A percentile compares a stretch with the other conserved stretches of the same genome.
Conservation (phyloP, 768 basidiomycete species). For the Nevesoporus exiguus region DNA sequence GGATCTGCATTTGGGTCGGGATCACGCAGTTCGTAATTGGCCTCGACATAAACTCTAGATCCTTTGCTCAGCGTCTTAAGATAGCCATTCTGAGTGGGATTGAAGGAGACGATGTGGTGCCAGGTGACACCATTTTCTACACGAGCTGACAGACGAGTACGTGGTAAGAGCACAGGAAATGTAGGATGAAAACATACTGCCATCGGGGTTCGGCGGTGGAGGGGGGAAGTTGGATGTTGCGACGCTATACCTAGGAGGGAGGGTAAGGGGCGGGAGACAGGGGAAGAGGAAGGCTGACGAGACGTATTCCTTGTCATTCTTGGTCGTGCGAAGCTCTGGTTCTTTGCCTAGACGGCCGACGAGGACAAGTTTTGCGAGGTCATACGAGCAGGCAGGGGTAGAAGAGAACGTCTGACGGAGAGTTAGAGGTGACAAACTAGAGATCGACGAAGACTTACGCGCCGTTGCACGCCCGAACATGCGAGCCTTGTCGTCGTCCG, state of each 20-base stretch:
- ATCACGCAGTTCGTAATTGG: slow-evolving; percentile 71
- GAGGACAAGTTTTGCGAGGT: slow-evolving; percentile 74
- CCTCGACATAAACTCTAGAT: slow-evolving; percentile 76
- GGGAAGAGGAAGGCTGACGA: slow-evolving; percentile 43
- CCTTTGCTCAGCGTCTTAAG: slow-evolving; percentile 68
- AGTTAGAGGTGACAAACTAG: background rate
- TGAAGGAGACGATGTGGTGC: slow-evolving; percentile 76
- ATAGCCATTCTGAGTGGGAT: slow-evolving; percentile 55
- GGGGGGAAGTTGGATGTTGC: slow-evolving; percentile 65
- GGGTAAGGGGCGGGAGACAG: background rate
- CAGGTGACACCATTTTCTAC: slow-evolving; percentile 56
- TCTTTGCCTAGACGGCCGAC: slow-evolving; percentile 70
- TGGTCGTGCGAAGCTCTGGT: slow-evolving; percentile 67
- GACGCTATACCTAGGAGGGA: slow-evolving; percentile 61
- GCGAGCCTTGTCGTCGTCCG: slow-evolving; percentile 42
- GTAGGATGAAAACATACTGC: slow-evolving; percentile 43
- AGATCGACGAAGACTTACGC: slow-evolving; percentile 40
- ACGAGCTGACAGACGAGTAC: slow-evolving; percentile 42
- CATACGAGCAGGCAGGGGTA: slow-evolving; percentile 47
- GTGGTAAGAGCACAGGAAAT: background rate
- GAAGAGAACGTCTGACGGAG: slow-evolving; percentile 60
- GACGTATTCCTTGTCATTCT: slow-evolving; percentile 74
- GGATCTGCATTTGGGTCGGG: slow-evolving; percentile 65
- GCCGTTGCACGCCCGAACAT: slow-evolving; percentile 38
- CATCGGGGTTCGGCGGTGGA: slow-evolving; percentile 56